A percentile compares a stretch with the other conserved stretches of the same genome.
These are phyloP conservation scores for Marasmius sp. DNA, from an alignment of 1,284 basidiomycete genomes.

Conservation along the genomic window DNA sequence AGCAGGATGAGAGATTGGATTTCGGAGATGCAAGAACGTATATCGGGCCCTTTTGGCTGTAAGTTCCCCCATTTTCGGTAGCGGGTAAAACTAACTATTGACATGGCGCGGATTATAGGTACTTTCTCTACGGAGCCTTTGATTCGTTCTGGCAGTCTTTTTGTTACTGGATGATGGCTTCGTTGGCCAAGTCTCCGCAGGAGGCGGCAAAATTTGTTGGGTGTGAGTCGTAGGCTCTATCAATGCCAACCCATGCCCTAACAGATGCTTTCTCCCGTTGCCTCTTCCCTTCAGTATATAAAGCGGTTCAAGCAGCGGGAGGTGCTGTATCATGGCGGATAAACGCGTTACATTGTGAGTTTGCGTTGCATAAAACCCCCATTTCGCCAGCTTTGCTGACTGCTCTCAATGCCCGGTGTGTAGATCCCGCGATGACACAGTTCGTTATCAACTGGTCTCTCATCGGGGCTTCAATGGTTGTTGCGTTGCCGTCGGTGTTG, in stretches of 20 bases:
- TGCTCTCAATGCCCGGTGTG: neutral
- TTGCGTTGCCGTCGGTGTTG: slow-evolving; percentile 24
- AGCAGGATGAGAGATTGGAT: slow-evolving; percentile 15
- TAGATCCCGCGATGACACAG: slow-evolving; percentile 23
- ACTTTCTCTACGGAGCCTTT: slow-evolving; percentile 28
- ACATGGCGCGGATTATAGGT: slow-evolving; percentile 12
- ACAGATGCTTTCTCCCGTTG: neutral
- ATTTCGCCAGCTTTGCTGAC: neutral
- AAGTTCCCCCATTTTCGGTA: slow-evolving; percentile 4
- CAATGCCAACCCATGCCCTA: neutral
- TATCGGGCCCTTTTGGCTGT: neutral
- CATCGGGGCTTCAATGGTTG: slow-evolving; percentile 20
- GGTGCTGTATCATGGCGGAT: slow-evolving; percentile 29
- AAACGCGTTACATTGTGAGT: slow-evolving; percentile 25
- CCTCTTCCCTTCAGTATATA: slow-evolving; percentile 20
- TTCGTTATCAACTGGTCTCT: slow-evolving; percentile 28
- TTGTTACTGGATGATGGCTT: slow-evolving; percentile 29
- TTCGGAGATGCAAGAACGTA: neutral
- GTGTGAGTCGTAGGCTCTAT: slow-evolving; percentile 11
- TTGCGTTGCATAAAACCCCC: neutral
- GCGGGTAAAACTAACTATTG: too few species aligned
- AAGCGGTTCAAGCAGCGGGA: slow-evolving; percentile 26
- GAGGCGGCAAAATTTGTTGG: slow-evolving; percentile 28
- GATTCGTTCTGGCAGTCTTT: slow-evolving; percentile 30
- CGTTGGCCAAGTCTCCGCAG: slow-evolving; percentile 23